Conservation (phyloP, 768 basidiomycete genomes). For the Termitomyces sp. region DNA sequence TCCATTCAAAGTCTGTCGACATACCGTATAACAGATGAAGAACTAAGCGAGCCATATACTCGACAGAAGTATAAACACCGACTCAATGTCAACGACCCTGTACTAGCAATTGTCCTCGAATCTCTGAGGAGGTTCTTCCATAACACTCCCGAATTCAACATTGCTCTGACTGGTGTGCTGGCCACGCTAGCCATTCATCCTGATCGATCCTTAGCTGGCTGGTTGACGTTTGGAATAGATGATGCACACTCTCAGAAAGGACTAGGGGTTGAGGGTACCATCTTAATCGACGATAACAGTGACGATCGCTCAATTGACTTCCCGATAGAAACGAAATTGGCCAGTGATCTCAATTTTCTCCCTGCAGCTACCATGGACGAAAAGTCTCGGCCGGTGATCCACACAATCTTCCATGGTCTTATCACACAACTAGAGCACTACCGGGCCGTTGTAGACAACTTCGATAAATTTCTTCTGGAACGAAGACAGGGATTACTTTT, state of each 20-base stretch:
- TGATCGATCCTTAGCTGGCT: slow-evolving; percentile 80
- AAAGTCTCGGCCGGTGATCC: slow-evolving; percentile 69
- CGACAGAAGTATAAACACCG: slow-evolving; percentile 57
- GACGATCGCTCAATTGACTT: slow-evolving; percentile 85
- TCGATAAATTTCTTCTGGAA: slow-evolving; percentile 82
- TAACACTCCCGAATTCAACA: slow-evolving; percentile 82
- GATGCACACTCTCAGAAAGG: slow-evolving; percentile 26
- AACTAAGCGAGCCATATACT: slow-evolving; percentile 30
- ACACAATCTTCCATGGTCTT: slow-evolving; percentile 76
- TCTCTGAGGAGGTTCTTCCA: slow-evolving; percentile 75
- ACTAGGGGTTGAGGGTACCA: slow-evolving; percentile 11
- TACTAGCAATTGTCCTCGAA: slow-evolving; percentile 67
- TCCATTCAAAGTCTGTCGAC: slow-evolving; percentile 63
- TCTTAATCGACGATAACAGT: slow-evolving; percentile 41
- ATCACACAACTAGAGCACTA: slow-evolving; percentile 80
- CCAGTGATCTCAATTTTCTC: slow-evolving; percentile 49
- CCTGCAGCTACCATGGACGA: slow-evolving; percentile 70
- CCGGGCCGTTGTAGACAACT: slow-evolving; percentile 66
- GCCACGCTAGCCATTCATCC: slow-evolving; percentile 82
- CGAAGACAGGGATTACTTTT: slow-evolving; percentile 87
- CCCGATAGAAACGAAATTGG: slow-evolving; percentile 59
- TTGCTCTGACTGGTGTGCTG: slow-evolving; percentile 80
- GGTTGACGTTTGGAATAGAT: slow-evolving; percentile 67
- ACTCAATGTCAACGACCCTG: slow-evolving; percentile 73
- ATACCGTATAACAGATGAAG: slow-evolving; percentile 42